These are phyloP conservation scores for Acacia concinna DNA, from an alignment of 331 rosid genomes.

Conservation along the genomic window DNA sequence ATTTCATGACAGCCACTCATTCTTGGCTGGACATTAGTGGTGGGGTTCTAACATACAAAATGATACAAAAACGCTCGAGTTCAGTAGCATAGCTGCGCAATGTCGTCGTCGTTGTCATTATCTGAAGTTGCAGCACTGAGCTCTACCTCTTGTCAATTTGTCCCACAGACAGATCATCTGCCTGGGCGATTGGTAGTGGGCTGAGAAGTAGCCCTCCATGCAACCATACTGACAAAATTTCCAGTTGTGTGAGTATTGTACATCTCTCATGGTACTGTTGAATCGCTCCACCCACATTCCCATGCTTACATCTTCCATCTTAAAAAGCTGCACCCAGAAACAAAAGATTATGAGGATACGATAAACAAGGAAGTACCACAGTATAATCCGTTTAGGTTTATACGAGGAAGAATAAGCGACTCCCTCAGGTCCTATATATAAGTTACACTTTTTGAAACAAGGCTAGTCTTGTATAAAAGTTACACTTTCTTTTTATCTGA, in stretches of 20 bases:
- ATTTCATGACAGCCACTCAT: constrained; percentile 15
- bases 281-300: constrained; percentile 98
- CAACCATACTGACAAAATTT: constrained; percentile 97
- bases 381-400: background rate
- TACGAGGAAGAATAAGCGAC: background rate
- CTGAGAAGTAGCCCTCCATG: constrained; percentile 83
- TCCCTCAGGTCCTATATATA: background rate
- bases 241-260: constrained; percentile 95
- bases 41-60: constrained; percentile 5
- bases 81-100: background rate
- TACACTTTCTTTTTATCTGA: too few species aligned
- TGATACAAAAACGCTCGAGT: constrained; percentile 1
- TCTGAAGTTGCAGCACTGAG: constrained; percentile 91
- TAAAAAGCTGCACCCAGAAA: constrained; percentile 67
- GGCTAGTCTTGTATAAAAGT: too few species aligned
- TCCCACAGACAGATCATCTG: constrained; percentile 96
- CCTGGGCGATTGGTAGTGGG: constrained; percentile 98
- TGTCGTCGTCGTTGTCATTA: constrained; percentile 43
- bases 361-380: constrained; percentile 6
- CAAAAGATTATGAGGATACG: constrained; percentile 3
- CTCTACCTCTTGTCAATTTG: constrained; percentile 73
- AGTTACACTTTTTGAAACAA: background rate
- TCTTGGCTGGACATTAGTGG: constrained; percentile 21
- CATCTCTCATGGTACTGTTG: constrained; percentile 48
- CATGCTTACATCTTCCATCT: constrained; percentile 99